A percentile compares a stretch with the other conserved stretches of the same genome.
Conservation (phyloP, 768 basidiomycete species). For the Gloeophyllum trabeum region DNA sequence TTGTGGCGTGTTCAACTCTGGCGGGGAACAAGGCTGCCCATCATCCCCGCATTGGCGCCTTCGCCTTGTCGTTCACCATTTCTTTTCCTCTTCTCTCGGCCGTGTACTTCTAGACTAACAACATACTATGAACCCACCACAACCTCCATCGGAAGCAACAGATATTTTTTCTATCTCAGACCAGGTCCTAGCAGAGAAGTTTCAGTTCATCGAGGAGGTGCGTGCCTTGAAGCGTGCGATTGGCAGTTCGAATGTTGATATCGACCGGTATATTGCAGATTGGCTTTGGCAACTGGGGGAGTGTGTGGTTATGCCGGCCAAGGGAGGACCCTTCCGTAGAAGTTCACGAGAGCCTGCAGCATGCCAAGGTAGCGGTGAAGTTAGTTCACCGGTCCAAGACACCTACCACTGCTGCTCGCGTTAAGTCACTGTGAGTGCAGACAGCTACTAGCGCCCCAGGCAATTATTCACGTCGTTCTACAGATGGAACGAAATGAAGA, state of each 20-base stretch:
- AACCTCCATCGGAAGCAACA: conserved; percentile 22
- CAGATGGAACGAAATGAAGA: conserved; percentile 98
- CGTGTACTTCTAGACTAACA: background rate
- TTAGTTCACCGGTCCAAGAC: conserved; percentile 80
- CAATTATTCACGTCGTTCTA: too few relatives aligned
- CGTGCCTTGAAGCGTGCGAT: conserved; percentile 5
- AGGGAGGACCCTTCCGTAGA: conserved; percentile 31
- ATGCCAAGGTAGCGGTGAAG: conserved; percentile 74
- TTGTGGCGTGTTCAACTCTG: too few relatives aligned
- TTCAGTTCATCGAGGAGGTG: conserved; percentile 71
- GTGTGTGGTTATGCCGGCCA: conserved; percentile 71
- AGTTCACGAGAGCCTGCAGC: conserved; percentile 27
- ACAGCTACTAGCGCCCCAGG: too few relatives aligned
- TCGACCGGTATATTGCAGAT: conserved; percentile 35
- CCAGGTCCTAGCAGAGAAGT: conserved; percentile 53
- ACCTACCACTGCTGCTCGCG: conserved; percentile 79
- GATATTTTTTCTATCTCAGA: conserved; percentile 73
- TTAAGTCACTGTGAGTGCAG: conserved; percentile 72
- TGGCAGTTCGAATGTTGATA: conserved; percentile 1
- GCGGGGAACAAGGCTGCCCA: too few relatives aligned
- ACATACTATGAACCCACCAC: conserved; percentile 14
- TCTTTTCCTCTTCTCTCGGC: background rate
- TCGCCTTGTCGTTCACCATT: background rate
- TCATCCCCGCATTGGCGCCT: too few relatives aligned
- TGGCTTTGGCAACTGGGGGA: conserved; percentile 90